Conservation (phyloP, 441 rosid species). For the Adansonia gregorii region DNA sequence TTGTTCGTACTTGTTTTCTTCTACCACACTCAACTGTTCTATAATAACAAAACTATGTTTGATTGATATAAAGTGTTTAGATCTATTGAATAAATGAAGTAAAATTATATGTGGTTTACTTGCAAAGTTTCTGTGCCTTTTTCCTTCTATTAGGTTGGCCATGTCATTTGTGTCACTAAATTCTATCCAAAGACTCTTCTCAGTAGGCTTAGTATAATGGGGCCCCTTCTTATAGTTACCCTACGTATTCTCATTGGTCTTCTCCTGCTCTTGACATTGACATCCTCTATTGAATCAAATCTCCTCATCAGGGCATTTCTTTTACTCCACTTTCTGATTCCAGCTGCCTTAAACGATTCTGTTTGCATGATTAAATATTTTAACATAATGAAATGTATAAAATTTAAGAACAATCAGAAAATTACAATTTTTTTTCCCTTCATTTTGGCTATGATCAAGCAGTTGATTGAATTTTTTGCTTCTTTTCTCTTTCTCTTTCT, state of each 20-base stretch:
- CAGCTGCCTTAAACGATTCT: background rate
- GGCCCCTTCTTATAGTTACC: too few relatives aligned
- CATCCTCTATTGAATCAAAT: background rate
- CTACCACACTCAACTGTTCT: background rate
- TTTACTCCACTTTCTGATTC: background rate
- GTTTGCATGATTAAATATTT: background rate
- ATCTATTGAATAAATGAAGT: background rate
- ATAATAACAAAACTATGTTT: background rate
- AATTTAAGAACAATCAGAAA: background rate
- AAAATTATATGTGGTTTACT: background rate
- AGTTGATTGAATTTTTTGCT: background rate
- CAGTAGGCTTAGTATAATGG: background rate
- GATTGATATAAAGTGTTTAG: background rate
- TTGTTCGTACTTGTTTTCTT: too few relatives aligned
- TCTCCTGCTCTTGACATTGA: background rate
- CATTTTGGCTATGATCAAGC: background rate
- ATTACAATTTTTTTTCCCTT: background rate
- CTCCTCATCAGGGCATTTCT: background rate
- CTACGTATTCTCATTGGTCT: background rate
- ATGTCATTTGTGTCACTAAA: background rate
- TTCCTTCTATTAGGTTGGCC: background rate
- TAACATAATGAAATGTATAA: background rate
- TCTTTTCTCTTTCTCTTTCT: background rate
- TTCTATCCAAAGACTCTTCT: background rate
- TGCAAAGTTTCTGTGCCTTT: background rate